Base-by-base conservation (phyloP, 345 rosid species). In the Passiflora organensis region DNA sequence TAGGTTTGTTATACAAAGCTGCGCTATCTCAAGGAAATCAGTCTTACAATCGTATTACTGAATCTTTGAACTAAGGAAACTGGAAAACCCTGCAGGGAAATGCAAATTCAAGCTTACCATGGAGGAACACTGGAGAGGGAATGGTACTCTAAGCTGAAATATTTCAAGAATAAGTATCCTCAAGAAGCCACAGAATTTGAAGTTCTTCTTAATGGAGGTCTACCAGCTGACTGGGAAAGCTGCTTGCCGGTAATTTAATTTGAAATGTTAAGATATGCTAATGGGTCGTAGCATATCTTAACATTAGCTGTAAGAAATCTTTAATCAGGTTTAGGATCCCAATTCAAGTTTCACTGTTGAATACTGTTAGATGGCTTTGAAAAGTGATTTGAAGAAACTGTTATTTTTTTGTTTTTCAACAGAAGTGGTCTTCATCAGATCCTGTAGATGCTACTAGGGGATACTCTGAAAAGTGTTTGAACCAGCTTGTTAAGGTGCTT, bases 161-260 rank as follows among this genome's bases (percentile, higher is more conserved):
- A 54, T 1, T 72, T 59, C 36, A 44, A 51, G 37, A 65, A 44
- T 43, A 72, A 66, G 47, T 71, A 76, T 54, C 62, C 62, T 5
- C 48, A 58, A 32, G 74, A 68, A 25, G 74, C 65, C 1, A 59
- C 49, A 9, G 74, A 71, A 36, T 58, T 76, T 12, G 39, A 34
- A 34, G 47, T 56, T 43, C 62, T 76, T 38, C 61, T 66, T 2
- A 51, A 32, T 51, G 72, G 71, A 19, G 72, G 70, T 50, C 58
- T 71, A 11, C 63, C 68, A 57, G 39, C 65, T 0, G 63, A 69
- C 13, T 71, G 80, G 80, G 74, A 76, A 39, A 68, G 56, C 32
- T 37, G 68, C 2, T 39, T 71, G 41, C 76, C 68, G 58, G 80
- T 71, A 60, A 64, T n/a, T 43, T n/a, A n/a, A n/a, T n/a, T n/a